Base-by-base conservation (phyloP, 2,329 filamentous ascomycete genomes). In the Cordyceps cicadae region DNA sequence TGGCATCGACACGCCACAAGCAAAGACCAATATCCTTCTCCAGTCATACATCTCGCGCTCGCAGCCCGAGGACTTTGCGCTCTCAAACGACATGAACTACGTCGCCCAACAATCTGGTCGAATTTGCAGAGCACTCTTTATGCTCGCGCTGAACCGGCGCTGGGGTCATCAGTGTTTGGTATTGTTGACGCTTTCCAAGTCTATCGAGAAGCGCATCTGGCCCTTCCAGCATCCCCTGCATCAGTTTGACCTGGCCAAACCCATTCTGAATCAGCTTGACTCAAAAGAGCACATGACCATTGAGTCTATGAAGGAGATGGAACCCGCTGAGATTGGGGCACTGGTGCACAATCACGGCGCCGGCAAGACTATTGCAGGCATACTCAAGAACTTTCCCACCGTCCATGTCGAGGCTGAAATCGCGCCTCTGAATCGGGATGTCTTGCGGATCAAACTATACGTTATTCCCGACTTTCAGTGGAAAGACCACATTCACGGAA, bases 121-220 rank as follows among this genome's bases (percentile, higher is more conserved):
- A 72, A 99, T 99, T 62, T 97, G 92, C 69, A 83, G 95, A 63
- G 91, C 95, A 2, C 76, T 99, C 17, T 99, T 99, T 74, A 96
- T 97, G 91, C 93, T 99, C 67, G 93, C 94, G 1, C 78, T 99
- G 56, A 97, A 97, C 72, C 83, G 94, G 62, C 85, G 91, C 66
- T 99, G 94, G 94, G 94, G 95, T 0, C 89, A 96, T 67, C 92
- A 97, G 72, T 99, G 95, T 66, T 80, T 95, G 45, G 92, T 97
- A 1, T 77, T 99, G 37, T 77, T 99, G 49, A 95, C 91, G 0
- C 79, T 99, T 64, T 95, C 92, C 73, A 97, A 97, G 75, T 96
- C 94, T 0, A 97, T 99, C 60, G 95, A 99, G 75, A 96, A 92
- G 75, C 87, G 92, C 62, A 87, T 96, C 12, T 99, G 94, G 94